Conservation (phyloP, 495 filamentous ascomycete genomes). For the Aspergillus sclerotioniger region DNA sequence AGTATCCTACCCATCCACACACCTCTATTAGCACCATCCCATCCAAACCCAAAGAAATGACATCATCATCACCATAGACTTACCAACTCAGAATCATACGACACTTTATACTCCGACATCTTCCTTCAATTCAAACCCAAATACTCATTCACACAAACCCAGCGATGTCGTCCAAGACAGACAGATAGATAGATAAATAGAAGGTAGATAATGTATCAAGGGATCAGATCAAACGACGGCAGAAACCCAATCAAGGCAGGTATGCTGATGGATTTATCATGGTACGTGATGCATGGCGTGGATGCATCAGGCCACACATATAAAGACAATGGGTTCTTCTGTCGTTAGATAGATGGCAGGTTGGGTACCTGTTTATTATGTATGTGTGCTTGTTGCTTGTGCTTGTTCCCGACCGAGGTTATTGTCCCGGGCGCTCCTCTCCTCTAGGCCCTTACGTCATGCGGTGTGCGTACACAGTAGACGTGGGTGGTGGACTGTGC, state of each 20-base stretch:
- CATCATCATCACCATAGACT: too few relatives aligned
- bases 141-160: too few relatives aligned
- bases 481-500: not conserved
- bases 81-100: not conserved
- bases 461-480: too few relatives aligned
- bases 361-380: not conserved
- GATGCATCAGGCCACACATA: not conserved
- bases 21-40: not conserved
- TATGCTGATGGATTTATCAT: not conserved
- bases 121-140: not conserved
- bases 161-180: too few relatives aligned
- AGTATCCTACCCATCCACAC: conserved; percentile 34
- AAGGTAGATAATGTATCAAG: too few relatives aligned
- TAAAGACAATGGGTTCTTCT: too few relatives aligned
- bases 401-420: not conserved
- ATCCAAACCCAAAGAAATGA: not conserved
- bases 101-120: conserved; percentile 1
- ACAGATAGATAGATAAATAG: not conserved
- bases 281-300: not conserved
- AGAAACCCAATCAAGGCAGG: too few relatives aligned
- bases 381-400: not conserved
- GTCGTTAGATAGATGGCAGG: not conserved
- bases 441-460: not conserved
- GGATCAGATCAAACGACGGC: too few relatives aligned
- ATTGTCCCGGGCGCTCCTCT: not conserved